Evolutionary conservation across 495 filamentous ascomycete genomes (phyloP).

Genomic region (Monascus purpureus): DNA sequence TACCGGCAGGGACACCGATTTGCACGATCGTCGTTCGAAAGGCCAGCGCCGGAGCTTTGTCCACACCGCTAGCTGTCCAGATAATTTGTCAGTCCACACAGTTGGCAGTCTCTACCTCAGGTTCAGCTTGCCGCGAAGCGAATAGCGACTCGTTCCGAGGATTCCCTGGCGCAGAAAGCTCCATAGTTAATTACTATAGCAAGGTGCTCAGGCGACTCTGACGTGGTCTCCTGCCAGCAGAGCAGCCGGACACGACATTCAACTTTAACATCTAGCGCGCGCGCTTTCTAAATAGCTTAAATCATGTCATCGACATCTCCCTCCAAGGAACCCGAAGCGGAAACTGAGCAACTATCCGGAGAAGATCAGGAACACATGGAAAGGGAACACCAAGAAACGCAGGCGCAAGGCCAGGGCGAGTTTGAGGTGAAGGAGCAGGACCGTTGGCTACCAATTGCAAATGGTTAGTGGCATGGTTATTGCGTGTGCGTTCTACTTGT

Average conservation of each 20-base stretch:
- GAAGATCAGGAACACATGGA: conserved; percentile 71
- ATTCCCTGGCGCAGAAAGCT: conserved; percentile 15
- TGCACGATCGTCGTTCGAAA: not conserved
- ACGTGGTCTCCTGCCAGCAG: conserved; percentile 37
- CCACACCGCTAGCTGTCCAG: not conserved
- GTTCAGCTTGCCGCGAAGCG: not conserved
- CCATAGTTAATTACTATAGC: conserved; percentile 15
- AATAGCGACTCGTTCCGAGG: not conserved
- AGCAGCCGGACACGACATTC: conserved; percentile 17
- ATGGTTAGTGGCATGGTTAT: conserved; percentile 73
- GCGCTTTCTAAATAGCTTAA: conserved; percentile 21
- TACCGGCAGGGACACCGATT: conserved; percentile 1
- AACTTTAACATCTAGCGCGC: conserved; percentile 15
- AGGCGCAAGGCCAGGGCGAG: conserved; percentile 55
- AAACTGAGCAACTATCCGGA: conserved; percentile 84
- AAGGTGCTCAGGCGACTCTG: conserved; percentile 23
- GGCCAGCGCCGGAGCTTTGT: too few species aligned
- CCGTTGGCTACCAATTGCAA: conserved; percentile 98
- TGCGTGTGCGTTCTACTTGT: conserved; percentile 37
- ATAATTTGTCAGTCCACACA: not conserved
- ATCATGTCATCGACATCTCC: conserved; percentile 94
- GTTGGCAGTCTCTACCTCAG: not conserved
- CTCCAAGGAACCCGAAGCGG: conserved; percentile 70
- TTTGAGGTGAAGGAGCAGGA: conserved; percentile 99
- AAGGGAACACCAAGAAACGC: conserved; percentile 49